Evolutionary conservation across 352 stramenopile species (phyloP).

Genomic region (Pythium aristosporum): DNA sequence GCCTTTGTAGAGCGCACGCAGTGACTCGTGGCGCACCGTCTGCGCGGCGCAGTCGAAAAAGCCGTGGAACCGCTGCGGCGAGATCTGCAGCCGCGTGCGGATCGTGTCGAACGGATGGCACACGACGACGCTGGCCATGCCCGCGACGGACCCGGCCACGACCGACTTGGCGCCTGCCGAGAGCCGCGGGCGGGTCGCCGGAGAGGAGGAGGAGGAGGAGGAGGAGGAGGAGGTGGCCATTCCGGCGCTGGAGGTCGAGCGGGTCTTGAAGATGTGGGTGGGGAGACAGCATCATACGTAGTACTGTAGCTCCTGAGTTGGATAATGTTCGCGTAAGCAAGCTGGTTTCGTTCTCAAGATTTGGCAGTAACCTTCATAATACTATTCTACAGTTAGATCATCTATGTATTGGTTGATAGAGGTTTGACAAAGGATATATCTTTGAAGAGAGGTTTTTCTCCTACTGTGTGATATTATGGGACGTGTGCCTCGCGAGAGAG

Average conservation of each 20-base stretch:
- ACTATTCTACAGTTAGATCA: background rate
- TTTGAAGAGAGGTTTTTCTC: background rate
- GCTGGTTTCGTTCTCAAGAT: background rate
- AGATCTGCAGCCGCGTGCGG: slow-evolving; percentile 82
- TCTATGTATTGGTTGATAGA: background rate
- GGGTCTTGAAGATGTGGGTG: background rate
- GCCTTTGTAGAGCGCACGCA: slow-evolving; percentile 77
- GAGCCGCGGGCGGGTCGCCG: slow-evolving; percentile 19
- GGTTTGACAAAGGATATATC: background rate
- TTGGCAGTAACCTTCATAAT: background rate
- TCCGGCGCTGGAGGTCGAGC: slow-evolving; percentile 1
- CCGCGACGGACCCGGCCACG: slow-evolving; percentile 70
- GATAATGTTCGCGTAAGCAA: slow-evolving; percentile 5
- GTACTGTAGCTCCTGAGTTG: slow-evolving; percentile 2
- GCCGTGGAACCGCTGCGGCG: slow-evolving; percentile 52
- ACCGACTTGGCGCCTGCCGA: slow-evolving; percentile 70
- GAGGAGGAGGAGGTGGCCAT: background rate
- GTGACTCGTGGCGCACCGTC: slow-evolving; percentile 62
- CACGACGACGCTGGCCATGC: slow-evolving; percentile 79
- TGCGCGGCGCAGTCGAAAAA: slow-evolving; percentile 61
- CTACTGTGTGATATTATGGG: background rate
- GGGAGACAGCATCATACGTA: background rate
- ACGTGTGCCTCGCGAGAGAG: background rate
- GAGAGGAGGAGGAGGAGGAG: background rate
- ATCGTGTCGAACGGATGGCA: slow-evolving; percentile 88